Evolutionary conservation across 2,329 filamentous ascomycete genomes (phyloP), one percentile per base, ranked within the genome.

Genomic region (Claviceps digitariae): DNA sequence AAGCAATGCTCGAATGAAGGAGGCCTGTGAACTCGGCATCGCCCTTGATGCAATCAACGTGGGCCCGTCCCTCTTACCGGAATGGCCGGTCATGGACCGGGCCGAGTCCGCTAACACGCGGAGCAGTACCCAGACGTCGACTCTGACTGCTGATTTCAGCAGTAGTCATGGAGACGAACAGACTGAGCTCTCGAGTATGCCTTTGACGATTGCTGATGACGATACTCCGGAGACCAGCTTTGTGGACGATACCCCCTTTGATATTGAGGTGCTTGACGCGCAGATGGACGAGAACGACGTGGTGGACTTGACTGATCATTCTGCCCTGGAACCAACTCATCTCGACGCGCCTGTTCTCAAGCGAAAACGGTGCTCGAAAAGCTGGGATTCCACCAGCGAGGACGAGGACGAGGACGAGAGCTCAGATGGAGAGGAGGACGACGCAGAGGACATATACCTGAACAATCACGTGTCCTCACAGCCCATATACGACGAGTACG

Each of bases 1-100:
- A 48, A 58, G 60, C 2, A 65, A 65, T 44, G 13, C 27, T 8
- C 63, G 58, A 34, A 57, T 69, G 0, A 48, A 55, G 0, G 55
- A 64, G 20, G 67, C 67, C 2, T 52, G 52, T 3, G 27, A 27
- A 9, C 51, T 61, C 1, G 62, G 62, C 0, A 2, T 67, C 25
- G 6, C 31, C 0, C 38, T 66, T 1, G 21, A 51, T 0, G 51
- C 63, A 3, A 38, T 69, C 2, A 41, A 20, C 10, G 59, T 69
- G 20, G 62, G 64, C 7, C 23, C 55, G 4, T 56, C 56, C 13
- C 51, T 69, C 21, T 53, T 69, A 38, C 65, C 66, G 2, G 58
- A 59, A 3, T 68, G 65, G n/a, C n/a, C n/a, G 67, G 31, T 12
- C 21, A 5, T n/a, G 13, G n/a, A 17, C 2, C 23, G n/a, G n/a